Evolutionary conservation across 2,329 filamentous ascomycete genomes (phyloP).

Genomic region (Alternaria dauci): DNA sequence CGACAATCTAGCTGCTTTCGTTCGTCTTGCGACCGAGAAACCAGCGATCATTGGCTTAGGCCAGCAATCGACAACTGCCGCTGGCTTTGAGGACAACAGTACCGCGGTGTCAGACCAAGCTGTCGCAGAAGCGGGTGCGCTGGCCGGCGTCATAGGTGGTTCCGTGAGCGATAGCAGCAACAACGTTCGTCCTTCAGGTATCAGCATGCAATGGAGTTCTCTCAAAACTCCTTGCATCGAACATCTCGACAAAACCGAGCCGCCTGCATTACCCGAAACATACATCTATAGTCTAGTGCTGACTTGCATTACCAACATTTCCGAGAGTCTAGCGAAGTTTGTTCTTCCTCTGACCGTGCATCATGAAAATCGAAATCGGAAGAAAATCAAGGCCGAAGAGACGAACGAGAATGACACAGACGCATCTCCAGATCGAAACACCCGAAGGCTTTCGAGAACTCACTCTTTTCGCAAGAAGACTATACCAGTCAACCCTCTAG

Average conservation of each 20-base stretch:
- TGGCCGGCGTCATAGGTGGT: constrained; percentile 83
- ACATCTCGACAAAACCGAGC: constrained; percentile 89
- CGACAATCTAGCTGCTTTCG: constrained; percentile 85
- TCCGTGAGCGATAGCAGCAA: constrained; percentile 68
- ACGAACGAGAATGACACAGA: constrained; percentile 30
- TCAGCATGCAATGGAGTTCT: constrained; percentile 91
- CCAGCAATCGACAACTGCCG: constrained; percentile 85
- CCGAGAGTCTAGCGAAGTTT: constrained; percentile 91
- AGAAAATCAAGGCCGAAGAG: constrained; percentile 53
- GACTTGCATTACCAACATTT: constrained; percentile 87
- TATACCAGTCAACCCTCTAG: constrained; percentile 83
- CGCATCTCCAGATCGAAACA: constrained; percentile 34
- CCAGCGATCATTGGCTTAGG: constrained; percentile 87
- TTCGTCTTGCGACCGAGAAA: constrained; percentile 91
- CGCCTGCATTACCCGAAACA: constrained; percentile 84
- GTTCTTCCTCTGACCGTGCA: constrained; percentile 90
- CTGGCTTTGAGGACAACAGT: constrained; percentile 64
- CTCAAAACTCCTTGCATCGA: constrained; percentile 89
- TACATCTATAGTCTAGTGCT: constrained; percentile 92
- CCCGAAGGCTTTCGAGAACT: constrained; percentile 63
- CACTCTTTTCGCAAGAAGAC: constrained; percentile 77
- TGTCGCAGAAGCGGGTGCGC: constrained; percentile 86
- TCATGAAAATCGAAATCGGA: constrained; percentile 63
- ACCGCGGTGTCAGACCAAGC: constrained; percentile 77
- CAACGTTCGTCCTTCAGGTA: constrained; percentile 73